phyloP scores from a whole-genome alignment of 495 filamentous ascomycete genomes.

The Chaetomium fimeti region DNA sequence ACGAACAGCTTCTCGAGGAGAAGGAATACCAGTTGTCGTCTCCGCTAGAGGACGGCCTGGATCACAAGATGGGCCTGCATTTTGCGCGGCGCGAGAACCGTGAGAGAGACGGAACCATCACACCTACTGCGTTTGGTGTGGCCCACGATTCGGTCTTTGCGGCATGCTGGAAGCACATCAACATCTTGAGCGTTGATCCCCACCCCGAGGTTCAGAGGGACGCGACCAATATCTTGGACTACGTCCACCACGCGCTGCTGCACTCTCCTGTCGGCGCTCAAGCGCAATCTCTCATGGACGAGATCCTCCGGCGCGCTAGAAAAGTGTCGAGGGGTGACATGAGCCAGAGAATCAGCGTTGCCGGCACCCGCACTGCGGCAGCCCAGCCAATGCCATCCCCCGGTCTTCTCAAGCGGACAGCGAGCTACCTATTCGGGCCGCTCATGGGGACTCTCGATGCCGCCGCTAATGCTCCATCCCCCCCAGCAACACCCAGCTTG shows the following conservation, averaged over 20 bases:
- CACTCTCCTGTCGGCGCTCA: conserved; percentile 70
- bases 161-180: conserved; percentile 88
- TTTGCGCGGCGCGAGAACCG: conserved; percentile 52
- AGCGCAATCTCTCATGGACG: conserved; percentile 70
- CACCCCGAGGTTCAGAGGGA: conserved; percentile 89
- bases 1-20: conserved; percentile 86
- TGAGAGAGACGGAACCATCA: conserved; percentile 51
- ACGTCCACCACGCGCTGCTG: conserved; percentile 71
- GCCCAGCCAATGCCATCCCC: conserved; percentile 46
- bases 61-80: conserved; percentile 57
- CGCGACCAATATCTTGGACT: conserved; percentile 77
- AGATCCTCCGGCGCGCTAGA: conserved; percentile 58
- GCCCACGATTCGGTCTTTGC: conserved; percentile 87
- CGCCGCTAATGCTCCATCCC: conserved; percentile 31
- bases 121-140: conserved; percentile 52
- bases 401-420: conserved; percentile 52
- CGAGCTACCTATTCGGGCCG: conserved; percentile 54
- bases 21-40: conserved; percentile 60
- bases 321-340: conserved; percentile 54
- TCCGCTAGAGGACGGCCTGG: conserved; percentile 51
- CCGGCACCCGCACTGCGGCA: conserved; percentile 40
- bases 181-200: conserved; percentile 88
- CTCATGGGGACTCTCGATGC: conserved; percentile 53
- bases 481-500: conserved; percentile 37
- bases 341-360: conserved; percentile 45